phyloP scores from a whole-genome alignment of 2,329 filamentous ascomycete species.

The Fusarium neocosmosporiellum region DNA sequence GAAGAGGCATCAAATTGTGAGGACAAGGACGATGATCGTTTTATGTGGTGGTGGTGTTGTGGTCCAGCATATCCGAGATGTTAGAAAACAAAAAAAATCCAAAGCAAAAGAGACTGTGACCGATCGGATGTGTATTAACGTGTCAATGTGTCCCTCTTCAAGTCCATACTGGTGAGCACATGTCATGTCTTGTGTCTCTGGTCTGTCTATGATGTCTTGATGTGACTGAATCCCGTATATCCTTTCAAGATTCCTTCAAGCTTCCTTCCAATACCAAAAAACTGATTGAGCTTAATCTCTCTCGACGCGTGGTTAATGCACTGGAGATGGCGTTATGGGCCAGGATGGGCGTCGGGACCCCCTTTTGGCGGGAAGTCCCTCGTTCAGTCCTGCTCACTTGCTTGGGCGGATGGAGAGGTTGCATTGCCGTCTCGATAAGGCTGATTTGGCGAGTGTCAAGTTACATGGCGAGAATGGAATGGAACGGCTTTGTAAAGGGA shows the following conservation, averaged over 20 bases:
- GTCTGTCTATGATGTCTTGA: not conserved
- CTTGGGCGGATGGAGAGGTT: not conserved
- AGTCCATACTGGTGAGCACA: not conserved
- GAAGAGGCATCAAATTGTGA: slow-evolving; percentile 3
- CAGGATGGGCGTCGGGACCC: not conserved
- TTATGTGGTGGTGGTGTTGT: slow-evolving; percentile 18
- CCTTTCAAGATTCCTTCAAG: not conserved
- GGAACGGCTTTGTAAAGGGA: slow-evolving; percentile 1
- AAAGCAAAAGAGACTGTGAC: slow-evolving; percentile 33
- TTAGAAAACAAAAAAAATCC: slow-evolving; percentile 36
- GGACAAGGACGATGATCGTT: slow-evolving; percentile 12
- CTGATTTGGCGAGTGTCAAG: slow-evolving; percentile 27
- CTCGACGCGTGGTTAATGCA: not conserved
- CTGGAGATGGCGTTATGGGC: not conserved
- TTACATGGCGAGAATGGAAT: not conserved
- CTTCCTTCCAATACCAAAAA: not conserved
- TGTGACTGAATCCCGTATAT: not conserved
- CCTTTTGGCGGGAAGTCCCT: slow-evolving; percentile 11
- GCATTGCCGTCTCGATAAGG: slow-evolving; percentile 30
- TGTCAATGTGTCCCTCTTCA: not conserved
- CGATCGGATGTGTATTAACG: slow-evolving; percentile 10
- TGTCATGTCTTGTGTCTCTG: not conserved
- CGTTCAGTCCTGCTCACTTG: not conserved
- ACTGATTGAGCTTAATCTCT: not conserved
- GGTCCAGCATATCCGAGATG: slow-evolving; percentile 36